These are phyloP conservation scores for Pseudodiploospora longispora DNA, from an alignment of 2,329 filamentous ascomycete species.

Conservation along the genomic window DNA sequence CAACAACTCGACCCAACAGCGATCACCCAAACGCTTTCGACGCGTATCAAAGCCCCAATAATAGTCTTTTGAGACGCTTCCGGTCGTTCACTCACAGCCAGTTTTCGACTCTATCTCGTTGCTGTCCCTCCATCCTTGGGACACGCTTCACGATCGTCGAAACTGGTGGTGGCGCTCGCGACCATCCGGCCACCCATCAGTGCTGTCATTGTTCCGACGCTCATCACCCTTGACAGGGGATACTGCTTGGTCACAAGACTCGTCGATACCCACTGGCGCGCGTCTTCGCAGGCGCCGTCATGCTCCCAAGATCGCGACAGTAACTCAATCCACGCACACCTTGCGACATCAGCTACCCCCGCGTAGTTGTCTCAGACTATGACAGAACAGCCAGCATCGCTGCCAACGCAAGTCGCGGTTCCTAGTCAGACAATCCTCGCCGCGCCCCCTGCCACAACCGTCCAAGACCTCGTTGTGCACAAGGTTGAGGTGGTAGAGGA, in stretches of 20 bases:
- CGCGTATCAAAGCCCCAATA: too few species aligned
- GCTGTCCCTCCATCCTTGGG: too few species aligned
- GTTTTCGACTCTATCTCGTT: too few species aligned
- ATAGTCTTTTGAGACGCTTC: too few species aligned
- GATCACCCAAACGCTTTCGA: too few species aligned
- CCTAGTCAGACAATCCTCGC: constrained; percentile 43
- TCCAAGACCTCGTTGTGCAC: constrained; percentile 33
- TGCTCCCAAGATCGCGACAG: constrained; percentile 46
- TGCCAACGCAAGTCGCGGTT: constrained; percentile 48
- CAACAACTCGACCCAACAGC: too few species aligned
- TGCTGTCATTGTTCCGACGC: constrained; percentile 2
- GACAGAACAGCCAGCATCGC: constrained; percentile 49
- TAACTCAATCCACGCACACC: constrained; percentile 37
- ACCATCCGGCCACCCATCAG: background rate
- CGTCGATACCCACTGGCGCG: constrained; percentile 20
- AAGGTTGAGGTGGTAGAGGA: constrained; percentile 53
- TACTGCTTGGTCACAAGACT: constrained; percentile 9
- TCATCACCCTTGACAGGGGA: constrained; percentile 12
- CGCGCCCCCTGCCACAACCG: constrained; percentile 20
- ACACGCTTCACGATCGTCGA: too few species aligned
- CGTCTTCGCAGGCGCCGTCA: constrained; percentile 46
- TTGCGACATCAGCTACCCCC: constrained; percentile 25
- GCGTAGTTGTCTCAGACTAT: constrained; percentile 49
- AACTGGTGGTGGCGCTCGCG: background rate
- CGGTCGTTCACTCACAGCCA: too few species aligned